Conservation (phyloP, 129 eudicot species). For the Flaveria sonorensis region DNA sequence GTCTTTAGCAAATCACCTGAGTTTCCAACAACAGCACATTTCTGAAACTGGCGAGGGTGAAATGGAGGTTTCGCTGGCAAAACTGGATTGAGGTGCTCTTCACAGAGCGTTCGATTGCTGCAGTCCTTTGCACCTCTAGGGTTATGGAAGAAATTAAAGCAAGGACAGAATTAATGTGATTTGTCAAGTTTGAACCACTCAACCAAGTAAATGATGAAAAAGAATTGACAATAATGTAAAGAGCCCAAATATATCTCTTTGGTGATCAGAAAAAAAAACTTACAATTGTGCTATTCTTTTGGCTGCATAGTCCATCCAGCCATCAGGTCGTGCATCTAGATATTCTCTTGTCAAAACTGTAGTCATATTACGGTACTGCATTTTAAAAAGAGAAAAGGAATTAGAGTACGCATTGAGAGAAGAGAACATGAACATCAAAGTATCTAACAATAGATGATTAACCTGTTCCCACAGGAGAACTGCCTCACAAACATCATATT, state of each 20-base stretch:
- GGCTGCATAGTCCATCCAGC: slow-evolving; percentile 97
- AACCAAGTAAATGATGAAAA: slow-evolving; percentile 6
- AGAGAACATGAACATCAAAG: background rate
- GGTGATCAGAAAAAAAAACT: slow-evolving; percentile 25
- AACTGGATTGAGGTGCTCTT: slow-evolving; percentile 79
- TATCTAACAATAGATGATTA: slow-evolving; percentile 11
- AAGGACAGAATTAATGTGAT: slow-evolving; percentile 2
- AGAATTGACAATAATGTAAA: background rate
- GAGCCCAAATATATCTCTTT: background rate
- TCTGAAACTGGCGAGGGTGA: slow-evolving; percentile 88
- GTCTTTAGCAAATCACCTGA: slow-evolving; percentile 94
- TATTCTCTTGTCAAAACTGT: slow-evolving; percentile 96
- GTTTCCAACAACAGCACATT: slow-evolving; percentile 98
- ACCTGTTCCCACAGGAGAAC: slow-evolving; percentile 97
- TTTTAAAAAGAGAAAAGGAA: slow-evolving; percentile 34
- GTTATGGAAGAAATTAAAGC: slow-evolving; percentile 19
- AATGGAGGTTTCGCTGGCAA: slow-evolving; percentile 95
- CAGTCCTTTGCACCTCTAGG: slow-evolving; percentile 85
- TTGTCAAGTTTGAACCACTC: slow-evolving; percentile 9
- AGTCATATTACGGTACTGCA: slow-evolving; percentile 99
- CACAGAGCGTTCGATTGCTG: slow-evolving; percentile 82
- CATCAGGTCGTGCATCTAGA: slow-evolving; percentile 96
- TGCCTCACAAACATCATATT: slow-evolving; percentile 89
- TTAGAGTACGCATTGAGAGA: slow-evolving; percentile 24
- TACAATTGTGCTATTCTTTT: slow-evolving; percentile 95